Base-by-base conservation (phyloP, 2,329 filamentous ascomycete species). In the Xylariales sp. region DNA sequence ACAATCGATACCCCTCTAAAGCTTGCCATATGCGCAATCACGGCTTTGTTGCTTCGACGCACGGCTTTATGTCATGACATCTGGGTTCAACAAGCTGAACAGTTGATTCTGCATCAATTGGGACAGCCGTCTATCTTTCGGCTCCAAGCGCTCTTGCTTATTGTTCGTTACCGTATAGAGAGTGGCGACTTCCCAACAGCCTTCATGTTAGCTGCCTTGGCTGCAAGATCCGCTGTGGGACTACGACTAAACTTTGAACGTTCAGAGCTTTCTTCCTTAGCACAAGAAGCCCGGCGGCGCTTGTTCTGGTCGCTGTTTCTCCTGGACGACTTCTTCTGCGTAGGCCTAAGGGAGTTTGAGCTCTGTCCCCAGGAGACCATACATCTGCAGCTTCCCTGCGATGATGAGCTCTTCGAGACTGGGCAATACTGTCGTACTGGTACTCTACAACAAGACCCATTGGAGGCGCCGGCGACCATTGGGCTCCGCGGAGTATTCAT, bases 241-340 rank as follows among this genome's bases (percentile, higher is more conserved):
- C 53, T 69, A 15, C 61, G 64, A 5, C 49, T 69, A 12, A 68
- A 67, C 44, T 62, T 66, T 37, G 65, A 68, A 43, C 55, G 58
- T 5, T 48, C 59, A 1, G 59, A 61, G 28, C 49, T 65, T 3
- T 52, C 55, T 8, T 50, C 51, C 7, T 51, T 59, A 1, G 57
- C 62, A 1, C 63, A 64, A 38, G 65, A 69, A 49, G 58, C 60
- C 6, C 59, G 65, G 1, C 53, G 65, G 2, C 55, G 65, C 6
- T 51, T 66, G 8, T 62, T 64, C 50, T 69, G 65, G 65, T 61
- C 62, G 1, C 51, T 68, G 6, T 68, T 63, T 46, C 48, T 67
- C 11, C 54, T 67, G 4, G 64, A 68, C 40, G 56, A 62, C 33
- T 65, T 63, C 44, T 64, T 66, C 45, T 65, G 63, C 11, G 63